Conservation (phyloP, 2,329 filamentous ascomycete genomes). For the Nemania serpens region DNA sequence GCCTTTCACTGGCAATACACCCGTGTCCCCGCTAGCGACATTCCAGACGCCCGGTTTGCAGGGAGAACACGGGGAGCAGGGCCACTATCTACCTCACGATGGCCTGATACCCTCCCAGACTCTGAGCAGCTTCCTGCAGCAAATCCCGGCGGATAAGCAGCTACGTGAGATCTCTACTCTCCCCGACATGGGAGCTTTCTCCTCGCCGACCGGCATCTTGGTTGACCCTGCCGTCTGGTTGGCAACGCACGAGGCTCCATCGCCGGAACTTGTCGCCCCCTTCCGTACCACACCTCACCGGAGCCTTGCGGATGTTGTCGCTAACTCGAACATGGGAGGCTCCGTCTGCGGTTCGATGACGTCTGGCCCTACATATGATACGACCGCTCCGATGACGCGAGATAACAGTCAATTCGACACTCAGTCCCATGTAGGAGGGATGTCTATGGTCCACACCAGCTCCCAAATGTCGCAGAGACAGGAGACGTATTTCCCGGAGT, state of each 20-base stretch:
- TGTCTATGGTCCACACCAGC: slow-evolving; percentile 41
- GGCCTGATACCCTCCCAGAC: slow-evolving; percentile 38
- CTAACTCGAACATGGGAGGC: slow-evolving; percentile 35
- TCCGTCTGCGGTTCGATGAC: slow-evolving; percentile 46
- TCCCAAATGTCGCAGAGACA: slow-evolving; percentile 42
- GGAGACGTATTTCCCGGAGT: slow-evolving; percentile 32
- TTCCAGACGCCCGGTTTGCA: slow-evolving; percentile 30
- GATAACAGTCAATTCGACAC: slow-evolving; percentile 42
- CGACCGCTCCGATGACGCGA: slow-evolving; percentile 41
- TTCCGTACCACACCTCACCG: slow-evolving; percentile 28
- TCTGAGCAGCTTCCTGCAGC: slow-evolving; percentile 35
- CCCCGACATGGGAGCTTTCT: slow-evolving; percentile 38
- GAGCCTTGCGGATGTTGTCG: slow-evolving; percentile 31
- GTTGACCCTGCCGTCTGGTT: slow-evolving; percentile 48
- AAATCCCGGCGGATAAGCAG: slow-evolving; percentile 35
- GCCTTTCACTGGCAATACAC: slow-evolving; percentile 45
- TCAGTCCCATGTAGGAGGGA: slow-evolving; percentile 37
- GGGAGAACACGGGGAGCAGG: slow-evolving; percentile 31
- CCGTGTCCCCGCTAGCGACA: slow-evolving; percentile 44
- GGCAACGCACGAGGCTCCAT: slow-evolving; percentile 36
- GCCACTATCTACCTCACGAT: slow-evolving; percentile 42
- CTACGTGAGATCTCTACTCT: slow-evolving; percentile 44
- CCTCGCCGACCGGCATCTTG: slow-evolving; percentile 40
- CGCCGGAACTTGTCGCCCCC: slow-evolving; percentile 15
- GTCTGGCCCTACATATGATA: slow-evolving; percentile 41